Conservation (phyloP, 108 stramenopile genomes). For the Schizochytrium sp. region DNA sequence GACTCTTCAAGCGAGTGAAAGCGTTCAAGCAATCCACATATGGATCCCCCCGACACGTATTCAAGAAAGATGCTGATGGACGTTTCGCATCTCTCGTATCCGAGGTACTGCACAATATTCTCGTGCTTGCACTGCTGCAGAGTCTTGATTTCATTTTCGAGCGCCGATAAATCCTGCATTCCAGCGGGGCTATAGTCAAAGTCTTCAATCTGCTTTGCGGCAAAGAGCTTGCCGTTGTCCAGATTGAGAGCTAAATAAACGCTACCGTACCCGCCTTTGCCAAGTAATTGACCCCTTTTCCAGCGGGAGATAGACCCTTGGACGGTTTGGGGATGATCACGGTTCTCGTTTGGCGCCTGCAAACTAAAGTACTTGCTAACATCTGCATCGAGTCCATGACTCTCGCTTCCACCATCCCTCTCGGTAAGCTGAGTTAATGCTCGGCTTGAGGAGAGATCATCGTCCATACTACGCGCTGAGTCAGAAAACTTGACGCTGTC, state of each 20-base stretch:
- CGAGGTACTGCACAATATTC: conserved; percentile 51
- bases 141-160: conserved; percentile 47
- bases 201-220: conserved; percentile 44
- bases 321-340: not conserved
- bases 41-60: conserved; percentile 39
- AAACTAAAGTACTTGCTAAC: not conserved
- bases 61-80: conserved; percentile 41
- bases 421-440: no score
- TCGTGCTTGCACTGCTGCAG: conserved; percentile 35
- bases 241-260: conserved; percentile 48
- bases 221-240: conserved; percentile 51
- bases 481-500: no score
- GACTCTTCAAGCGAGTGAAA: conserved; percentile 31
- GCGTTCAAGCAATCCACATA: conserved; percentile 22
- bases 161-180: conserved; percentile 13
- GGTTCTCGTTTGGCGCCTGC: no score
- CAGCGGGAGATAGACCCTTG: conserved; percentile 19
- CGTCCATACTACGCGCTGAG: no score
- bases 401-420: no score
- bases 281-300: conserved; percentile 49
- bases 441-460: no score
- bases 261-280: conserved; percentile 41
- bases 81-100: conserved; percentile 21
- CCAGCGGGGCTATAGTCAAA: not conserved
- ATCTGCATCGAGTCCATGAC: not conserved